phyloP scores from a whole-genome alignment of 164 flowering plant species.

The Paratinospora sagittata region DNA sequence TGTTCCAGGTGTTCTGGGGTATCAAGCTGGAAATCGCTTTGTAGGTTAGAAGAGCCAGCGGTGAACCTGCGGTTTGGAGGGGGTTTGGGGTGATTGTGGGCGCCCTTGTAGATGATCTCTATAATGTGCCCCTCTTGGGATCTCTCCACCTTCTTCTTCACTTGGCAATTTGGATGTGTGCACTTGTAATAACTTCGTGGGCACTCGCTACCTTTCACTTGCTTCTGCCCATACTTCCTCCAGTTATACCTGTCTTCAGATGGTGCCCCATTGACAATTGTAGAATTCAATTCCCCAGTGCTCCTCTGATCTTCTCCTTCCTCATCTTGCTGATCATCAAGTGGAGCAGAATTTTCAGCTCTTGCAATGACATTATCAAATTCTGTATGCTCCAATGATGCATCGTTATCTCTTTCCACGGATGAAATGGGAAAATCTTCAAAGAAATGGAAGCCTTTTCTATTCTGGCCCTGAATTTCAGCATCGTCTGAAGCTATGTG shows the following conservation, averaged over 20 bases:
- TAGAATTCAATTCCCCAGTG: constrained; percentile 32
- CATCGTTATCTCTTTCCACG: constrained; percentile 19
- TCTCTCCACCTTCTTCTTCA: constrained; percentile 87
- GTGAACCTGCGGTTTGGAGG: constrained; percentile 55
- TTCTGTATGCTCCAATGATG: constrained; percentile 18
- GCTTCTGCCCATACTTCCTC: constrained; percentile 95
- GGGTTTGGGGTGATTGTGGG: constrained; percentile 83
- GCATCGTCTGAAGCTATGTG: too few species aligned
- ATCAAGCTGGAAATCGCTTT: constrained; percentile 38
- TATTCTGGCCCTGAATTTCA: too few species aligned
- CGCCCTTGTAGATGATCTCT: constrained; percentile 85
- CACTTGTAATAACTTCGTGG: constrained; percentile 33
- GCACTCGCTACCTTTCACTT: constrained; percentile 87
- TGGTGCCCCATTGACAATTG: constrained; percentile 26
- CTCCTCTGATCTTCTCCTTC: constrained; percentile 43
- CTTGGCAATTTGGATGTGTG: constrained; percentile 77
- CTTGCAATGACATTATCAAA: constrained; percentile 24
- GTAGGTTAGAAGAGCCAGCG: constrained; percentile 44
- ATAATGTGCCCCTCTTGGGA: constrained; percentile 81
- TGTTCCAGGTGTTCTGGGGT: constrained; percentile 43
- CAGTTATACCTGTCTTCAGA: constrained; percentile 43
- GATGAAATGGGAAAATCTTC: constrained; percentile 26
- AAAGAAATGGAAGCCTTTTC: constrained; percentile 4
- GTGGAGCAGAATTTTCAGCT: constrained; percentile 42
- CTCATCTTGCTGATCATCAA: constrained; percentile 48